Evolutionary conservation across 176 grass and related monocot genomes (phyloP), one percentile per base, ranked within the genome.

Genomic region (Cenchrus americanus): DNA sequence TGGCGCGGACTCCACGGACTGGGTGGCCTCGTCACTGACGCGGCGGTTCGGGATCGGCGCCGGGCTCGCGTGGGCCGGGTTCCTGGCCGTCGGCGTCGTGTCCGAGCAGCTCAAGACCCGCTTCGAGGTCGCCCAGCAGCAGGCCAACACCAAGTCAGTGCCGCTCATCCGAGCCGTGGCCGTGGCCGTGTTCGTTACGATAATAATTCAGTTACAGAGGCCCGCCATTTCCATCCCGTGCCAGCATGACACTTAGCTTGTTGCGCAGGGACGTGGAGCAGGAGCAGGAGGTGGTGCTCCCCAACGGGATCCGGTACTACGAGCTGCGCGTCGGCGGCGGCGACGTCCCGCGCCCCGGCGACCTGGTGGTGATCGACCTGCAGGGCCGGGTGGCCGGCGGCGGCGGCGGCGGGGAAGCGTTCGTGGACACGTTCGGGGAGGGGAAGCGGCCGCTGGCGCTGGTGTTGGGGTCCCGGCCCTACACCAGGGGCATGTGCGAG

Each of bases 81-180:
- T 99, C 92, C 91, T 99, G 7, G 89, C 93, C 62, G 69, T 85
- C 49, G 96, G 96, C 49, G 93, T 95, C 51, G 91, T 98, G 62
- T 98, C 96, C 2, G 96, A 99, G 93, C 96, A 95, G 87, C 84
- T 98, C 88, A 96, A 99, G 92, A 99, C 96, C 40, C 88, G 96
- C 60, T 80, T 96, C 67, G 96, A 99, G 87, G 96, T 92, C 83
- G 92, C 96, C 37, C 93, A 90, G 81, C 93, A 96, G 63, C 47
- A 92, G 87, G 87, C 93, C 37, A 95, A 99, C 87, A 99, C 96
- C 87, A 99, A 93, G 96, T 99, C 74, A 26, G 82, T 83, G 32
- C 66, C 73, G 0, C 15, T 27, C 0, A 1, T 17, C 4, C 43
- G 46, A 21, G 41, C 4, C 43, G 6, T 13, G 26, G 32, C 2